These are phyloP conservation scores for Cyclostephanos invisitatus DNA, from an alignment of 108 stramenopile genomes.

Conservation along the genomic window DNA sequence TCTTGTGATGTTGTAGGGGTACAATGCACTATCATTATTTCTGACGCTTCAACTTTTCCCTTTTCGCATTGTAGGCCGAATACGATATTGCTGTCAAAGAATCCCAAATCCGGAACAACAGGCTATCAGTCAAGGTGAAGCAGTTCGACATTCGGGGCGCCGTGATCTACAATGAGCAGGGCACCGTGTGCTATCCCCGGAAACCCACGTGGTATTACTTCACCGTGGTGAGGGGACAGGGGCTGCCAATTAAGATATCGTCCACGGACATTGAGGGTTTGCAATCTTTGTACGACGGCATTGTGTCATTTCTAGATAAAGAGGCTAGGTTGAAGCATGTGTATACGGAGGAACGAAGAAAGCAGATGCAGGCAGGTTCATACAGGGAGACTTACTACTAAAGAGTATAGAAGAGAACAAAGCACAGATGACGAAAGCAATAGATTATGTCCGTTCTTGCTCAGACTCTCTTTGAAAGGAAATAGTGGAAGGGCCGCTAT, in stretches of 20 bases:
- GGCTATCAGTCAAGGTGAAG: slow-evolving; percentile 45
- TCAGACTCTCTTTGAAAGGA: no score
- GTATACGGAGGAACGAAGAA: slow-evolving; percentile 1
- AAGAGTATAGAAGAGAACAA: background rate
- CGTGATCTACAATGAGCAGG: slow-evolving; percentile 24
- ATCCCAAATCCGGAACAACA: slow-evolving; percentile 21
- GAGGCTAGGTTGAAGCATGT: slow-evolving; percentile 10
- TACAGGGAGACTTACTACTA: slow-evolving; percentile 8
- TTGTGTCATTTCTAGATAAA: slow-evolving; percentile 24
- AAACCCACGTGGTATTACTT: slow-evolving; percentile 31
- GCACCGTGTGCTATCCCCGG: slow-evolving; percentile 17
- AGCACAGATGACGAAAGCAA: no score
- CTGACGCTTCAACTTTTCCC: background rate
- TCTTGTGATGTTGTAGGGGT: background rate
- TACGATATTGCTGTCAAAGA: slow-evolving; percentile 49
- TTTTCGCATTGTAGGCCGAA: slow-evolving; percentile 19
- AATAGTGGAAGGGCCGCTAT: no score
- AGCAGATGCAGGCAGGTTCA: background rate
- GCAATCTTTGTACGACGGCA: slow-evolving; percentile 32
- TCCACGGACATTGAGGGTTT: slow-evolving; percentile 22
- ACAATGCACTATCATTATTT: background rate
- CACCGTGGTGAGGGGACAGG: slow-evolving; percentile 23
- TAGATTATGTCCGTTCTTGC: no score
- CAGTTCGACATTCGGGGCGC: slow-evolving; percentile 45
- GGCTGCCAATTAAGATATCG: slow-evolving; percentile 45